Conservation (phyloP, 1,284 basidiomycete genomes). For the Sporisorium reilianum region DNA sequence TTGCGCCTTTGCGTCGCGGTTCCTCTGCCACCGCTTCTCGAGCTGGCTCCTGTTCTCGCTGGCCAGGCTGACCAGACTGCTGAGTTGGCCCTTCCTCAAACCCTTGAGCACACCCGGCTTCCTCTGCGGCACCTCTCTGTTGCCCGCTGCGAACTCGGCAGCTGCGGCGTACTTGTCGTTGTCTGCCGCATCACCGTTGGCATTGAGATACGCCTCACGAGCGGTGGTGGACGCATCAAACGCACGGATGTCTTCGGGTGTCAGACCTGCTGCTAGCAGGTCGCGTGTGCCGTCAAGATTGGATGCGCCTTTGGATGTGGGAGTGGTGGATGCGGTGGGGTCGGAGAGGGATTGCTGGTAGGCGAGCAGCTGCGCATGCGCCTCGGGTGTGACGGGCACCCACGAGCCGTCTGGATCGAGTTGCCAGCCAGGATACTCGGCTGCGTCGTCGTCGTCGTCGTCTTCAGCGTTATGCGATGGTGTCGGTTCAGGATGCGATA, state of each 20-base stretch:
- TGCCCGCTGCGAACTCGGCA: slow-evolving; percentile 35
- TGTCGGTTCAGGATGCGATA: slow-evolving; percentile 17
- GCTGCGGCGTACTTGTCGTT: slow-evolving; percentile 43
- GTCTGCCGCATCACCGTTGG: slow-evolving; percentile 22
- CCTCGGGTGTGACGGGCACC: slow-evolving; percentile 67
- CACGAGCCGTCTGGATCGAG: slow-evolving; percentile 66
- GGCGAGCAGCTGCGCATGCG: slow-evolving; percentile 54
- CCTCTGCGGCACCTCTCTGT: slow-evolving; percentile 31
- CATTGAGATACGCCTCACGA: slow-evolving; percentile 29
- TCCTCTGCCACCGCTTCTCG: slow-evolving; percentile 59
- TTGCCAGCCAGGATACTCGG: slow-evolving; percentile 61
- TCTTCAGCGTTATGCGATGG: neutral
- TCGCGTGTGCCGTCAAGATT: slow-evolving; percentile 49
- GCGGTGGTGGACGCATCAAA: slow-evolving; percentile 56
- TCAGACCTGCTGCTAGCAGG: slow-evolving; percentile 23
- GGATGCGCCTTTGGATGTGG: slow-evolving; percentile 10
- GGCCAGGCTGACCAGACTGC: slow-evolving; percentile 58
- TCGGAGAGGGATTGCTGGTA: slow-evolving; percentile 35
- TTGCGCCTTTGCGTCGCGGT: slow-evolving; percentile 25
- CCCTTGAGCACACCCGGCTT: slow-evolving; percentile 55
- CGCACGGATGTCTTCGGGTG: slow-evolving; percentile 24
- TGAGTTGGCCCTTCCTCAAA: slow-evolving; percentile 60
- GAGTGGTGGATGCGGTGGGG: neutral
- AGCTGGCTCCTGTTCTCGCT: slow-evolving; percentile 53
- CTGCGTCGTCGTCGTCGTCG: slow-evolving; percentile 1